Percentiles rank a stretch among this genome's conserved stretches.
Conservation (phyloP, 2,329 filamentous ascomycete genomes). For the Apiospora sp. region DNA sequence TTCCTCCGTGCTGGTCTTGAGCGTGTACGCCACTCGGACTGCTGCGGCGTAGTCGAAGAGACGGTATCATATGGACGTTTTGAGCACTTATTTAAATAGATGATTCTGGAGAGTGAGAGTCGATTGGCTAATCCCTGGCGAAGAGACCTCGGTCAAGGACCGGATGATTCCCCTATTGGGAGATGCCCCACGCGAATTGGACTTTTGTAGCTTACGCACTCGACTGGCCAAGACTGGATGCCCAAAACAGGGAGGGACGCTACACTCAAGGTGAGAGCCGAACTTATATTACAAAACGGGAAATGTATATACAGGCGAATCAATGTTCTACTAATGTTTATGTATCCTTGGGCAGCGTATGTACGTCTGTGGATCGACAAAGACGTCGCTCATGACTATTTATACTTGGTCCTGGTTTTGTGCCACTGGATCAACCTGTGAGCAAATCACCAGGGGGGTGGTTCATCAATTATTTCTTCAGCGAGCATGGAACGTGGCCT, state of each 20-base stretch:
- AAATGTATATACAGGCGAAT: not conserved
- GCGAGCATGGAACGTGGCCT: not conserved
- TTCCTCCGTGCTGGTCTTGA: conserved; percentile 44
- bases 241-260: not conserved
- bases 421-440: not conserved
- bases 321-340: not conserved
- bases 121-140: too few relatives aligned
- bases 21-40: conserved; percentile 40
- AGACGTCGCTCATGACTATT: not conserved
- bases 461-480: not conserved
- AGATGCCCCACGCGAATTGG: too few relatives aligned
- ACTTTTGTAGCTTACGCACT: too few relatives aligned
- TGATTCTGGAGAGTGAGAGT: too few relatives aligned
- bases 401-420: not conserved
- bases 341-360: not conserved
- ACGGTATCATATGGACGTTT: too few relatives aligned
- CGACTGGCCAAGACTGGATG: not conserved
- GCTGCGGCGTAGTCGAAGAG: too few relatives aligned
- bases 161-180: too few relatives aligned
- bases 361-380: not conserved
- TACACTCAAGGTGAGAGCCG: not conserved
- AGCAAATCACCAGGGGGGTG: not conserved
- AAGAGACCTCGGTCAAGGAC: too few relatives aligned
- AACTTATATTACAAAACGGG: not conserved
- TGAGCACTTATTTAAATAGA: too few relatives aligned